Evolutionary conservation across 2,329 filamentous ascomycete species (phyloP).

Genomic region (Fusarium sp.): DNA sequence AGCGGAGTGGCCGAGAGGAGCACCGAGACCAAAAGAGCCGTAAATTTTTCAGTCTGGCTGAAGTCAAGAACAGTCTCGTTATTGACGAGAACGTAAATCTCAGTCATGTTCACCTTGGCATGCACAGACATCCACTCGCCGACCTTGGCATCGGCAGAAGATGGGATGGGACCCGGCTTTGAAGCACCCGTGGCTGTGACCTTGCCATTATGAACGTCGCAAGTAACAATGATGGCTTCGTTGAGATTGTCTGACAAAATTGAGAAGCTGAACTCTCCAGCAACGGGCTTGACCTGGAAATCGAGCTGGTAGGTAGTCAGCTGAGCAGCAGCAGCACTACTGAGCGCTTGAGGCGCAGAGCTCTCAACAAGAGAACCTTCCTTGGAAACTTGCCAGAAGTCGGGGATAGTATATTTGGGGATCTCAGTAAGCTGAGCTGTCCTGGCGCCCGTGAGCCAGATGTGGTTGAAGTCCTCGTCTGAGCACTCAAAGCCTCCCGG

Average conservation of each 20-base stretch:
- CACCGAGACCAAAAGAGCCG: neutral
- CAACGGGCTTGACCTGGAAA: neutral
- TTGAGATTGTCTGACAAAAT: neutral
- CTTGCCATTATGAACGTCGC: neutral
- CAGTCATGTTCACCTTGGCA: neutral
- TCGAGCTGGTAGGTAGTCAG: neutral
- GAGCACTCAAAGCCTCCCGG: neutral
- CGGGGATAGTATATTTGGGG: neutral
- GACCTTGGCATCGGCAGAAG: neutral
- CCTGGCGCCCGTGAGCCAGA: neutral
- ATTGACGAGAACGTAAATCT: neutral
- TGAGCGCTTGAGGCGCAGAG: neutral
- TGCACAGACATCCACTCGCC: neutral
- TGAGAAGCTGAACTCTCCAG: neutral
- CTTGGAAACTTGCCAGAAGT: neutral
- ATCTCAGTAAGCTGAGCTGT: conserved; percentile 2
- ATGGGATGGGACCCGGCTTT: accelerated
- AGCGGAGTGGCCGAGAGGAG: neutral
- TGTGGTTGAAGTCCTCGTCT: neutral
- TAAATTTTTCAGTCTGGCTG: neutral
- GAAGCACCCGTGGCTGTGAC: neutral
- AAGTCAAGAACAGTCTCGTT: neutral
- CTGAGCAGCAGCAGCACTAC: neutral
- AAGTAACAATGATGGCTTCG: neutral
- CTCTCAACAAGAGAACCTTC: neutral